phyloP scores from a whole-genome alignment of 345 rosid species.

The Rubroshorea leprosula region DNA sequence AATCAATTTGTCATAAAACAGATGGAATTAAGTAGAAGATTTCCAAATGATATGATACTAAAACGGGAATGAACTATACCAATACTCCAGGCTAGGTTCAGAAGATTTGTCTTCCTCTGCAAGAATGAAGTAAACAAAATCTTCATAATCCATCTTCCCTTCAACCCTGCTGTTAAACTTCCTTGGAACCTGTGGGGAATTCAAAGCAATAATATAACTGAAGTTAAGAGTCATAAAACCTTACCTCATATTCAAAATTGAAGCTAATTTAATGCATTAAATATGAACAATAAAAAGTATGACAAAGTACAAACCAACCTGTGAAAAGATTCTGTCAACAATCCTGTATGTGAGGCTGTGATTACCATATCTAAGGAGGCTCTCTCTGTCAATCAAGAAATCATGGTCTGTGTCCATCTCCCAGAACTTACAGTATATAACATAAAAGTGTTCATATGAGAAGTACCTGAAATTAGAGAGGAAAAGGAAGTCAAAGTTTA shows the following conservation, averaged over 20 bases:
- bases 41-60: background rate
- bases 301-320: constrained; percentile 43
- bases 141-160: constrained; percentile 94
- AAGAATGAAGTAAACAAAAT: constrained; percentile 85
- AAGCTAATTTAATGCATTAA: background rate
- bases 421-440: constrained; percentile 81
- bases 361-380: constrained; percentile 72
- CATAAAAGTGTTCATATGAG: constrained; percentile 87
- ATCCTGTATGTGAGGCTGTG: constrained; percentile 86
- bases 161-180: constrained; percentile 57
- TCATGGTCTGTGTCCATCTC: constrained; percentile 85
- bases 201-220: constrained; percentile 8
- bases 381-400: constrained; percentile 73
- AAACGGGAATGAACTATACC: constrained; percentile 32
- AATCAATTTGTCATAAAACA: background rate
- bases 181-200: constrained; percentile 53
- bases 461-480: constrained; percentile 56
- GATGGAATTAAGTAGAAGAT: background rate
- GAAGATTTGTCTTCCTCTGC: constrained; percentile 93
- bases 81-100: constrained; percentile 80
- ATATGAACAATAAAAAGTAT: background rate
- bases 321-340: constrained; percentile 81
- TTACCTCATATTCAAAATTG: background rate
- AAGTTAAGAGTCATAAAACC: background rate
- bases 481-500: background rate